A percentile compares a stretch with the other conserved stretches of the same genome.
These are phyloP conservation scores for Hypseocharis bilobata DNA, from an alignment of 441 rosid genomes.

Conservation along the genomic window DNA sequence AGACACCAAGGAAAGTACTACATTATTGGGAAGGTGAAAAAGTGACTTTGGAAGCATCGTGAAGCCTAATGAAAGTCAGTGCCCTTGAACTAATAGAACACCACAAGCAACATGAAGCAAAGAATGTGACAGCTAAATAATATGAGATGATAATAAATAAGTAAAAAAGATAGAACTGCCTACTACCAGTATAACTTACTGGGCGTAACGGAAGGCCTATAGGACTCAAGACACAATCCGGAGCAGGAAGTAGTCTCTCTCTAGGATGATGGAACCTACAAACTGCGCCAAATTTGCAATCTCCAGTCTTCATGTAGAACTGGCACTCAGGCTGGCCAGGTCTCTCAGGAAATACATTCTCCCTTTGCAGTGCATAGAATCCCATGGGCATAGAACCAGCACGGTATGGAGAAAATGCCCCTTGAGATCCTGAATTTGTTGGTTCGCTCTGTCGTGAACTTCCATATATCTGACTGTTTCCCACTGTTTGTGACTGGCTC, in stretches of 20 bases:
- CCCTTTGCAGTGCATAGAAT: conserved; percentile 69
- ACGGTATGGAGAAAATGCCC: conserved; percentile 44
- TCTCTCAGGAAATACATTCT: conserved; percentile 89
- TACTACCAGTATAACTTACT: conserved; percentile 39
- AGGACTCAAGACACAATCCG: conserved; percentile 81
- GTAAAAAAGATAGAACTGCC: background rate
- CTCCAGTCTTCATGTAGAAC: conserved; percentile 97
- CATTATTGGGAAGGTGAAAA: background rate
- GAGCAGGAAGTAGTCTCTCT: conserved; percentile 78
- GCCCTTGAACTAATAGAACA: background rate
- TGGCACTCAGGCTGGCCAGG: conserved; percentile 94
- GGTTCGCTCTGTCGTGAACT: conserved; percentile 48
- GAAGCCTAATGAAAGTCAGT: conserved; percentile 4
- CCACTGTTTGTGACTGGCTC: conserved; percentile 42
- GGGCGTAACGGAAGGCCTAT: conserved; percentile 89
- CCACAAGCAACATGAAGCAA: background rate
- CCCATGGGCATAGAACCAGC: conserved; percentile 53
- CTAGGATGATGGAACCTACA: conserved; percentile 95
- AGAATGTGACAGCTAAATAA: background rate
- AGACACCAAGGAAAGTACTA: background rate
- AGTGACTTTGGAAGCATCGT: background rate
- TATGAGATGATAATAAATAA: background rate
- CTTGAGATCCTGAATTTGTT: conserved; percentile 47
- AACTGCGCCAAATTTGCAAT: conserved; percentile 92
- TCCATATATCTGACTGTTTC: conserved; percentile 55